Evolutionary conservation across 768 basidiomycete genomes (phyloP), one percentile per base, ranked within the genome.

Genomic region (Naganishia antarctica): DNA sequence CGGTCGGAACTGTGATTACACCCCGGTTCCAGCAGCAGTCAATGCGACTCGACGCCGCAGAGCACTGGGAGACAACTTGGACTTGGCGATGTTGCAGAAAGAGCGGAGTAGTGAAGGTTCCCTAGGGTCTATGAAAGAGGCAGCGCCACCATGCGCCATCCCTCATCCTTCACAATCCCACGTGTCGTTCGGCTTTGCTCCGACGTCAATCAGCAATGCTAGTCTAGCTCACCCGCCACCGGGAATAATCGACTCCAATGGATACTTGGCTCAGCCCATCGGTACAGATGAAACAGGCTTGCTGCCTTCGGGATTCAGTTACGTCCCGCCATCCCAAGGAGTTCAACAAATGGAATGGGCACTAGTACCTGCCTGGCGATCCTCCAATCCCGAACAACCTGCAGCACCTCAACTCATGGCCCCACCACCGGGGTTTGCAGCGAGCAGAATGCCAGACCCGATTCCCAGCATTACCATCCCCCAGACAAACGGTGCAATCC

Each of bases 331-430:
- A 41, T 16, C 34, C 1, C 34, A 37, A 6, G 37, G 21, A 26
- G 53, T 21, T 4, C 53, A 57, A 29, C 53, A 57, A 11, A 23
- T 57, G 53, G 32, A 57, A 16, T 57, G 53, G 53, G 37, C 53
- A 12, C n/a, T 57, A 21, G 53, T 57, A 8, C 53, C 53, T 12
- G 53, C 40, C 53, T 57, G 53, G 53, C n/a, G 37, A 2, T 34
- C 53, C 21, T 18, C 21, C 16, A 34, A 3, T n/a, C 34, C n/a
- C 18, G 53, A 57, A 13, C 34, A 29, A 7, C 2, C 31, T 8
- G 31, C 16, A 9, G 18, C 32, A 9, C 23, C 3, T 21, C 53
- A 57, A 18, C 37, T 57, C 16, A 9, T 37, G 23, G 53, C 37
- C 1, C 21, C 53, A 4, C 34, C 37, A 11, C 16, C 32, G 4